Evolutionary conservation across 148 eudicot species (phyloP).

Genomic region (Rhododendron henanense): DNA sequence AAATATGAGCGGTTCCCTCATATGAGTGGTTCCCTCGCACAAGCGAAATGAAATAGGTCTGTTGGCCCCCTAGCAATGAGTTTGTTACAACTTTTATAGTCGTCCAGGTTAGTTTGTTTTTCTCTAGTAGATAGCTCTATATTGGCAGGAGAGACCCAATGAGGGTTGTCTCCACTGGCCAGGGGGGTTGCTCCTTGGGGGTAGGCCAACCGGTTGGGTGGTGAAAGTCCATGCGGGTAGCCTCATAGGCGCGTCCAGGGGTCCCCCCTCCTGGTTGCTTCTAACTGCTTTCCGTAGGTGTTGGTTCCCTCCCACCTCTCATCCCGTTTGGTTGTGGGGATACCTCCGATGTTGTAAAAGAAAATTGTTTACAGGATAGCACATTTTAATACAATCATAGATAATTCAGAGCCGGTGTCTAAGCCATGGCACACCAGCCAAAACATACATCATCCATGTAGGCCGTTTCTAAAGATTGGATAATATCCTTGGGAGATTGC

Average conservation of each 20-base stretch:
- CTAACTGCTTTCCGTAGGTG: too few relatives aligned
- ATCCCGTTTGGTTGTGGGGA: not conserved
- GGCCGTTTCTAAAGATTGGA: constrained; percentile 55
- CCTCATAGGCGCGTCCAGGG: not conserved
- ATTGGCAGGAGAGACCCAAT: too few relatives aligned
- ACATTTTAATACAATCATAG: not conserved
- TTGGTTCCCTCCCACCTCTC: not conserved
- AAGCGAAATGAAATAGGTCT: not conserved
- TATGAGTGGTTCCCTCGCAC: not conserved
- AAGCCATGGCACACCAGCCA: not conserved
- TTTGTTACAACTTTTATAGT: not conserved
- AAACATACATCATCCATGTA: constrained; percentile 71
- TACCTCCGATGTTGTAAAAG: not conserved
- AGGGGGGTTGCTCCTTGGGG: too few relatives aligned
- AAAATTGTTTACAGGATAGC: not conserved
- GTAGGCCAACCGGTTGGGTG: too few relatives aligned
- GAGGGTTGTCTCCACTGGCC: too few relatives aligned
- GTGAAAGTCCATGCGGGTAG: not conserved
- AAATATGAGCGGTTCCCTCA: not conserved
- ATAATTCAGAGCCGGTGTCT: not conserved
- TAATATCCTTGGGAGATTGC: constrained; percentile 78
- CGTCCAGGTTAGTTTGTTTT: not conserved
- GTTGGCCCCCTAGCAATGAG: constrained; percentile 2
- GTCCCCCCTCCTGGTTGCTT: too few relatives aligned
- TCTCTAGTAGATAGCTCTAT: not conserved